phyloP scores from a whole-genome alignment of 2,329 filamentous ascomycete species.

The Calonectria multiphialidica region DNA sequence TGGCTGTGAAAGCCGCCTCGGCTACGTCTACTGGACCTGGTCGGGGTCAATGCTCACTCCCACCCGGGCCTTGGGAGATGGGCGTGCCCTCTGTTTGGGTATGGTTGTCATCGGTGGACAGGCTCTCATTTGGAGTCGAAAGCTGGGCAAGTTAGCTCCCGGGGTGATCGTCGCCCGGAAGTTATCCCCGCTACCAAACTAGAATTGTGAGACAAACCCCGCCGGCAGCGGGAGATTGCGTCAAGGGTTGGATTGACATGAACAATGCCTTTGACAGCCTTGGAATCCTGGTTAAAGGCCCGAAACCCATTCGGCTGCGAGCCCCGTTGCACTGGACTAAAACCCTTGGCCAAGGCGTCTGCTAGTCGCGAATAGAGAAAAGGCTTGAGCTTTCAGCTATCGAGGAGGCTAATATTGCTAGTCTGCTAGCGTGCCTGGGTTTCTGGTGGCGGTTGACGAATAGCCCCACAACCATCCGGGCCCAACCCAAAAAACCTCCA shows the following conservation, averaged over 20 bases:
- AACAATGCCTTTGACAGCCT: neutral
- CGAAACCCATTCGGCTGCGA: neutral
- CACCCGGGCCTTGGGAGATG: neutral
- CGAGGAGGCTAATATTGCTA: constrained; percentile 6
- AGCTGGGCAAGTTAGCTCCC: neutral
- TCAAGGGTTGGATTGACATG: constrained; percentile 25
- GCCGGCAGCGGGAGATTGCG: constrained; percentile 29
- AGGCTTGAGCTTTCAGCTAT: constrained; percentile 3
- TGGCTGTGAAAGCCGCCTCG: neutral
- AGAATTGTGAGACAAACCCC: constrained; percentile 19
- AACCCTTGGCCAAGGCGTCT: constrained; percentile 2
- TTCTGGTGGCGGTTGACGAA: constrained; percentile 10
- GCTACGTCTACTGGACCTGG: neutral
- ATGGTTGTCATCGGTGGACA: neutral
- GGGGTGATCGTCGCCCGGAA: constrained; percentile 32
- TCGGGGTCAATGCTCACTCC: neutral
- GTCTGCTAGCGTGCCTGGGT: constrained; percentile 6
- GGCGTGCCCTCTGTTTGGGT: neutral
- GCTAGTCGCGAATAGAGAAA: neutral
- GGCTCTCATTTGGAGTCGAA: constrained; percentile 7
- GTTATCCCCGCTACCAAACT: constrained; percentile 23
- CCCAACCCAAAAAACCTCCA: constrained; percentile 22
- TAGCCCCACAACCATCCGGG: constrained; percentile 13
- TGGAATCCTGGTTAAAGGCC: constrained; percentile 2
- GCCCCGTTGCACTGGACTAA: neutral